Percentiles rank a stretch among this genome's conserved stretches.
These are phyloP conservation scores for Backusella circina DNA, from an alignment of 192 early-diverging fungal species.

Conservation along the genomic window DNA sequence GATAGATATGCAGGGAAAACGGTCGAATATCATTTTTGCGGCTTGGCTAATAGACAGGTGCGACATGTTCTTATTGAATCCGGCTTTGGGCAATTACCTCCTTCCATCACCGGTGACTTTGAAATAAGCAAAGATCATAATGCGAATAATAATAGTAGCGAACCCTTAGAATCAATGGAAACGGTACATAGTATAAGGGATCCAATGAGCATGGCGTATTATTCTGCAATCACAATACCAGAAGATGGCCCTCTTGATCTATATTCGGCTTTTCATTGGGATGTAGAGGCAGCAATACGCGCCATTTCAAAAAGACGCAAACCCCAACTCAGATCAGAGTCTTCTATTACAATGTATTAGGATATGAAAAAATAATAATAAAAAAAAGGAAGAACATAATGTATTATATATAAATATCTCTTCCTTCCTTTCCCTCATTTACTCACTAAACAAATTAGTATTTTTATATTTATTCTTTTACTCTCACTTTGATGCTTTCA, in stretches of 20 bases:
- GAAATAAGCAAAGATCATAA: not conserved
- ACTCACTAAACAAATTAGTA: not conserved
- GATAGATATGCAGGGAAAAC: slow-evolving; percentile 21
- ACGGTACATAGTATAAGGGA: not conserved
- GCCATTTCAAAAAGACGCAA: slow-evolving; percentile 8
- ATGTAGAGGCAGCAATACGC: slow-evolving; percentile 26
- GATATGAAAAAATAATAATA: not conserved
- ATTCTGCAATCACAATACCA: not conserved
- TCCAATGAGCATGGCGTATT: not conserved
- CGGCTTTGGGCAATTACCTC: slow-evolving; percentile 20
- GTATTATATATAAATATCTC: not conserved
- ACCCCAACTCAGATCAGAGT: not conserved
- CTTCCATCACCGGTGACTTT: not conserved
- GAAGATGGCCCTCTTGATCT: slow-evolving; percentile 10
- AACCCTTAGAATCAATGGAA: not conserved
- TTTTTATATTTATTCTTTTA: not conserved
- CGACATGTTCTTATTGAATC: slow-evolving; percentile 13
- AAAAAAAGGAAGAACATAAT: not conserved
- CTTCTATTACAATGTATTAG: not conserved
- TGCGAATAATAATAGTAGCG: not conserved
- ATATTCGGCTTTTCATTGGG: slow-evolving; percentile 35
- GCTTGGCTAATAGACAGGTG: not conserved
- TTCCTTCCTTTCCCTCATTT: not conserved
- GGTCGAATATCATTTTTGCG: slow-evolving; percentile 31
- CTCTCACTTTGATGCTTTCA: not conserved